Evolutionary conservation across 1,284 basidiomycete species (phyloP).

Genomic region (Xanthoconium separans): DNA sequence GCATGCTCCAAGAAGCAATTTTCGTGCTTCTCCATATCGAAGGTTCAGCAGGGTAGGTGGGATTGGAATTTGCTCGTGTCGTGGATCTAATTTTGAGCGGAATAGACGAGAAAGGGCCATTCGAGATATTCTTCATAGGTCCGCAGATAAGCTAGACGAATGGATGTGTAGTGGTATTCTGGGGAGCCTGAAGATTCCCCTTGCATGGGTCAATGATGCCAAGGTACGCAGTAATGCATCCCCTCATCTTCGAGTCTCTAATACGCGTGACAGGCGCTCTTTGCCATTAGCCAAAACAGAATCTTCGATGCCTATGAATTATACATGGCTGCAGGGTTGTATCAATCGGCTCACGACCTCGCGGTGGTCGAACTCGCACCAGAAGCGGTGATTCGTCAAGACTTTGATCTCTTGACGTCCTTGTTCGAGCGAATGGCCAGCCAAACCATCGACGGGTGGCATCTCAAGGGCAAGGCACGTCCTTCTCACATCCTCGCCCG

Average conservation of each 20-base stretch:
- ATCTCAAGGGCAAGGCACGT: slow-evolving; percentile 74
- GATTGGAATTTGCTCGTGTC: not conserved
- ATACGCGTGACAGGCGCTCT: slow-evolving; percentile 52
- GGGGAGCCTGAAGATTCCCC: slow-evolving; percentile 78
- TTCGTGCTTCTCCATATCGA: slow-evolving; percentile 93
- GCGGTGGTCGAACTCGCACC: slow-evolving; percentile 85
- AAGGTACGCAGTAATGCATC: slow-evolving; percentile 51
- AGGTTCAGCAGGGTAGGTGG: slow-evolving; percentile 66
- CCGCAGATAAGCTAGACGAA: slow-evolving; percentile 66
- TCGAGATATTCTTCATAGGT: slow-evolving; percentile 77
- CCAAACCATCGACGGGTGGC: slow-evolving; percentile 70
- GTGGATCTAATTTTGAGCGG: slow-evolving; percentile 5
- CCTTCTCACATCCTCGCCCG: slow-evolving; percentile 3
- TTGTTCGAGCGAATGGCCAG: slow-evolving; percentile 72
- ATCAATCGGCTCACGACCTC: slow-evolving; percentile 77
- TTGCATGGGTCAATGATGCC: slow-evolving; percentile 85
- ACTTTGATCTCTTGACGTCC: slow-evolving; percentile 70
- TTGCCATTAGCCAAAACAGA: slow-evolving; percentile 61
- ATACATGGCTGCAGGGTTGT: slow-evolving; percentile 70
- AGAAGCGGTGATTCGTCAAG: slow-evolving; percentile 83
- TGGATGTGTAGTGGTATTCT: slow-evolving; percentile 74
- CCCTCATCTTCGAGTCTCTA: slow-evolving; percentile 5
- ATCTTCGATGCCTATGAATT: slow-evolving; percentile 78
- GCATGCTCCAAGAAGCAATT: slow-evolving; percentile 81
- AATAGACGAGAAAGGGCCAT: slow-evolving; percentile 75